Percentiles rank a stretch among this genome's conserved stretches.
phyloP scores from a whole-genome alignment of 345 rosid species.

The Melastoma malabathricum region DNA sequence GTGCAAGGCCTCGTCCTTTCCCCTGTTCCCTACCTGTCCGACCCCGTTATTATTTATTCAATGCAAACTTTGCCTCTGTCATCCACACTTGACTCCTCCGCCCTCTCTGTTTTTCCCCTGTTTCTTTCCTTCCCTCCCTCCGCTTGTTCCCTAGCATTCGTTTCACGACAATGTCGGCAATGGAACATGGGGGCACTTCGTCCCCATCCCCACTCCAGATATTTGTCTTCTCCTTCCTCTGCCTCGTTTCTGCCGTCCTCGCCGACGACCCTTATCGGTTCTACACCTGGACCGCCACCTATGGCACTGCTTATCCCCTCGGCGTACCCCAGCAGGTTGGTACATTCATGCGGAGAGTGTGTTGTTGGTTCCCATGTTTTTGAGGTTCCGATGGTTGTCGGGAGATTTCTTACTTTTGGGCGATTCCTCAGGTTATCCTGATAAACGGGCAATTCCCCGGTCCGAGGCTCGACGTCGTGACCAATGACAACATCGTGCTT shows the following conservation, averaged over 20 bases:
- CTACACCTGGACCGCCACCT: slow-evolving; percentile 84
- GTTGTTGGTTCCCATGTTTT: slow-evolving; percentile 1
- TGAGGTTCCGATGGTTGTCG: slow-evolving; percentile 1
- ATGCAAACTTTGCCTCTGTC: no score
- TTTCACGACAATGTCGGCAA: no score
- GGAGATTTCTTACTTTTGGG: background rate
- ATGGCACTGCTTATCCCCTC: slow-evolving; percentile 64
- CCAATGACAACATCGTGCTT: slow-evolving; percentile 81
- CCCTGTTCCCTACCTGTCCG: no score
- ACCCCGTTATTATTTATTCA: no score
- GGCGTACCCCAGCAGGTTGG: slow-evolving; percentile 85
- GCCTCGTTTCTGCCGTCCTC: slow-evolving; percentile 24
- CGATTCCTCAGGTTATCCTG: slow-evolving; percentile 55
- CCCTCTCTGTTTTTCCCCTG: no score
- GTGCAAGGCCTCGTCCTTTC: no score
- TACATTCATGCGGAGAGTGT: background rate
- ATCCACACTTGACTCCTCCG: no score
- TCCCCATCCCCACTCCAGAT: no score
- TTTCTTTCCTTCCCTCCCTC: no score
- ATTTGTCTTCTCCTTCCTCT: slow-evolving; percentile 29
- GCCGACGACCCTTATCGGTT: slow-evolving; percentile 74
- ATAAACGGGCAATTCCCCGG: slow-evolving; percentile 98
- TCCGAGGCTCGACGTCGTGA: slow-evolving; percentile 81
- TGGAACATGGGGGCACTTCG: no score
- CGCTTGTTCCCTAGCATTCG: no score